A percentile compares a stretch with the other conserved stretches of the same genome.
These are phyloP conservation scores for Tuber microsphaerosporum DNA, from an alignment of 495 filamentous ascomycete species.

Conservation along the genomic window DNA sequence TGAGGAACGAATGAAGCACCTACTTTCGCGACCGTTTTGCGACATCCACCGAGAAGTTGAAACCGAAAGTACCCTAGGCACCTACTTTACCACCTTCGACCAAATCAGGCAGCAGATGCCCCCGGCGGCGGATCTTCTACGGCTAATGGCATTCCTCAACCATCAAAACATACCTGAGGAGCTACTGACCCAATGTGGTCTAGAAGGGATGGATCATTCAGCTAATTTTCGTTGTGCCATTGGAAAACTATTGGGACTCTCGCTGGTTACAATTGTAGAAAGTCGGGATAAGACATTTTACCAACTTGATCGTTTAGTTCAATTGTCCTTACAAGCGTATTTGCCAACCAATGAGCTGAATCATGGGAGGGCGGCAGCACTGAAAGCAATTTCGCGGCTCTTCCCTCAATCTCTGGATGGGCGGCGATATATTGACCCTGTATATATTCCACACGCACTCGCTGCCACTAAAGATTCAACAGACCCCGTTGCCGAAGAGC, in stretches of 20 bases:
- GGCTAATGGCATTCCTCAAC: constrained; percentile 42
- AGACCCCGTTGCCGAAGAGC: not conserved
- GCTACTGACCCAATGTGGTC: not conserved
- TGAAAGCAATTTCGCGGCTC: not conserved
- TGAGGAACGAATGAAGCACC: constrained; percentile 15
- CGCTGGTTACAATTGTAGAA: not conserved
- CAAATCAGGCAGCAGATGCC: constrained; percentile 40
- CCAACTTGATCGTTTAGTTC: constrained; percentile 16
- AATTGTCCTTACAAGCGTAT: constrained; percentile 2
- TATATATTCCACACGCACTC: constrained; percentile 9
- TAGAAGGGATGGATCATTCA: not conserved
- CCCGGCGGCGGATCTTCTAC: constrained; percentile 39
- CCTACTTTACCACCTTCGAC: constrained; percentile 49
- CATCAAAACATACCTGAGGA: constrained; percentile 38
- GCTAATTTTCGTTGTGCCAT: not conserved
- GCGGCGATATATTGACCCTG: constrained; percentile 1
- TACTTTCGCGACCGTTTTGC: constrained; percentile 10
- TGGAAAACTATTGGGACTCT: not conserved
- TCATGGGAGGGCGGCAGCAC: constrained; percentile 4
- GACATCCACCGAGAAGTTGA: constrained; percentile 41
- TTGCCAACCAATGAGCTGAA: not conserved
- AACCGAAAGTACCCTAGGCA: constrained; percentile 45
- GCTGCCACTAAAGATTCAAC: not conserved
- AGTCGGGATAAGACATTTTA: not conserved
- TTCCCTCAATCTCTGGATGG: not conserved